Percentiles rank a stretch among this genome's conserved stretches.
Conservation (phyloP, 2,329 filamentous ascomycete genomes). For the Ophiostoma montium region DNA sequence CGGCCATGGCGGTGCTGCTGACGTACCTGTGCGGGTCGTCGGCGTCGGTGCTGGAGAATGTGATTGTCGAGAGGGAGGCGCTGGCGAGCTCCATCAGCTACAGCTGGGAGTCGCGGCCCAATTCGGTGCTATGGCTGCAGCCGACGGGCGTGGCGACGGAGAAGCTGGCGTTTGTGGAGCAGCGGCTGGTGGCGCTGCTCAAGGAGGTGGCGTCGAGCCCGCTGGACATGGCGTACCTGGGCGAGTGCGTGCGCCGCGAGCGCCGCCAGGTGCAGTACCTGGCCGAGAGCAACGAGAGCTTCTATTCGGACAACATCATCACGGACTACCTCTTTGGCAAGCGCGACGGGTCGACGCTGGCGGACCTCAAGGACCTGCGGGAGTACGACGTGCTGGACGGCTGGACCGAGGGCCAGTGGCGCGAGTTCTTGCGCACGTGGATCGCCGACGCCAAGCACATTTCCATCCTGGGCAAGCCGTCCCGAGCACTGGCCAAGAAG, state of each 20-base stretch:
- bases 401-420: conserved; percentile 81
- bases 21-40: conserved; percentile 88
- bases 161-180: conserved; percentile 70
- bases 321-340: conserved; percentile 84
- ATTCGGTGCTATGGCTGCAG: conserved; percentile 72
- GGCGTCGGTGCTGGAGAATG: conserved; percentile 81
- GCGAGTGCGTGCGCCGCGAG: conserved; percentile 73
- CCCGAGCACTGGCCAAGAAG: conserved; percentile 61
- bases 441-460: conserved; percentile 75
- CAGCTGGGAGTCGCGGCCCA: conserved; percentile 64
- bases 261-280: conserved; percentile 69
- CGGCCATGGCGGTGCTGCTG: conserved; percentile 66
- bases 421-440: conserved; percentile 67
- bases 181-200: conserved; percentile 71
- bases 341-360: conserved; percentile 65
- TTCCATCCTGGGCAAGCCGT: conserved; percentile 79
- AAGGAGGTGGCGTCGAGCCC: conserved; percentile 66
- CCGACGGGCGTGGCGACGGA: conserved; percentile 77
- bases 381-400: conserved; percentile 56
- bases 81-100: conserved; percentile 76
- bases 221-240: conserved; percentile 80
- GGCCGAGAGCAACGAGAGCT: conserved; percentile 66
- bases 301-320: conserved; percentile 76
- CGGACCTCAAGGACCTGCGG: conserved; percentile 38
- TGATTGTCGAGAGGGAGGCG: conserved; percentile 84